A percentile compares a stretch with the other conserved stretches of the same genome.
phyloP scores from a whole-genome alignment of 352 stramenopile genomes.

The Globisporangium cylindrosporum region DNA sequence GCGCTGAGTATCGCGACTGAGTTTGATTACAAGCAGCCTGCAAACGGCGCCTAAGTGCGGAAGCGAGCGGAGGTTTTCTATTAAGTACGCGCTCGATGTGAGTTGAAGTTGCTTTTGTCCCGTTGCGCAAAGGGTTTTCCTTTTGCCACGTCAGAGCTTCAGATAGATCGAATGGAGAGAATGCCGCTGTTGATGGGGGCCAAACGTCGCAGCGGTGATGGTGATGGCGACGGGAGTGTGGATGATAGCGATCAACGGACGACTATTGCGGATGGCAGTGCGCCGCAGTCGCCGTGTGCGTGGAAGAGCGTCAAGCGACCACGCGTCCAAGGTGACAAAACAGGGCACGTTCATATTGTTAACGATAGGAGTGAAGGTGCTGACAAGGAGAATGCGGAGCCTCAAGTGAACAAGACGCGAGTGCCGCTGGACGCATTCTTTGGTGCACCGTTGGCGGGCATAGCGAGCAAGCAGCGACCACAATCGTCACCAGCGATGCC shows the following conservation, averaged over 20 bases:
- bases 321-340: not conserved
- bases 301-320: conserved; percentile 1
- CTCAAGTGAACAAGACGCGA: not conserved
- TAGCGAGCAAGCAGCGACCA: too few species aligned
- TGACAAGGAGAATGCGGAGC: not conserved
- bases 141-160: not conserved
- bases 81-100: not conserved
- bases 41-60: not conserved
- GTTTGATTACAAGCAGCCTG: not conserved
- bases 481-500: not conserved
- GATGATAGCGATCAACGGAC: conserved; percentile 31
- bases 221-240: not conserved
- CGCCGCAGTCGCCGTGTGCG: conserved; percentile 33
- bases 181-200: not conserved
- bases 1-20: not conserved
- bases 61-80: not conserved
- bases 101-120: conserved; percentile 24
- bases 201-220: not conserved
- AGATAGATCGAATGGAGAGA: not conserved
- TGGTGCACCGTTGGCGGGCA: too few species aligned
- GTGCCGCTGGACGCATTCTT: conserved; percentile 1
- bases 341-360: not conserved
- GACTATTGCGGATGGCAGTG: conserved; percentile 27
- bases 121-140: not conserved
- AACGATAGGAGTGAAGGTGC: not conserved